Evolutionary conservation across 2,329 filamentous ascomycete genomes (phyloP), one percentile per base, ranked within the genome.

Genomic region (Ceratocystis variospora): DNA sequence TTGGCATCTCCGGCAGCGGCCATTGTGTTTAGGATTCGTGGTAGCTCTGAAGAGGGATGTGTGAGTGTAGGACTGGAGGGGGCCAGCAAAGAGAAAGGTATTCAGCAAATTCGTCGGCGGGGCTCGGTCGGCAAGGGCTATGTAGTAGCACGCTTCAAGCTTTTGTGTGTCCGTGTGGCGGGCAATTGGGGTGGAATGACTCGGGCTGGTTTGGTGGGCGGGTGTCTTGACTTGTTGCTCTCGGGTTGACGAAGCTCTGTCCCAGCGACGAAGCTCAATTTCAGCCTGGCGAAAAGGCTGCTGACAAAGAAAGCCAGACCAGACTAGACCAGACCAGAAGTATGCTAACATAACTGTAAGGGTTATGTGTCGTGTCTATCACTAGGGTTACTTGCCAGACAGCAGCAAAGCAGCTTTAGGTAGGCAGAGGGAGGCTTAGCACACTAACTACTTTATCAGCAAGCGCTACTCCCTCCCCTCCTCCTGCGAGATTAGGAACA

Each of bases 1-100:
- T 79, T 77, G 66, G 76, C 72, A 68, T 74, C 74, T 69, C 31
- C 41, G 33, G 61, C 44, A 50, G 61, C 31, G 10, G 61, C 28
- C 61, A 63, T 63, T n/a, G n/a, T 33, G 22, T 48, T 22, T 25
- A 1, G 44, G 15, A 12, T 7, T 44, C n/a, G 25, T 1, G 61
- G 31, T n/a, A 33, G 3, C 3, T 17, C 3, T 19, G 44, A 50
- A 46, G 17, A 45, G 8, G 10, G 19, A 28, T 57, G 22, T 33
- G 8, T 31, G 6, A n/a, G n/a, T 59, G 2, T 59, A 6, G 7
- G 15, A n/a, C n/a, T 31, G 17, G 17, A 33, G 22, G 28, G 12
- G 17, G 53, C 25, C 17, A 17, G 53, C 25, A 31, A 59, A 25
- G n/a, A 33, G 25, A 17, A 33, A 59, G 25, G 25, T 59, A 37